Percentiles rank a stretch among this genome's conserved stretches.
phyloP scores from a whole-genome alignment of 2,329 filamentous ascomycete species.

The Cytospora paraplurivora region DNA sequence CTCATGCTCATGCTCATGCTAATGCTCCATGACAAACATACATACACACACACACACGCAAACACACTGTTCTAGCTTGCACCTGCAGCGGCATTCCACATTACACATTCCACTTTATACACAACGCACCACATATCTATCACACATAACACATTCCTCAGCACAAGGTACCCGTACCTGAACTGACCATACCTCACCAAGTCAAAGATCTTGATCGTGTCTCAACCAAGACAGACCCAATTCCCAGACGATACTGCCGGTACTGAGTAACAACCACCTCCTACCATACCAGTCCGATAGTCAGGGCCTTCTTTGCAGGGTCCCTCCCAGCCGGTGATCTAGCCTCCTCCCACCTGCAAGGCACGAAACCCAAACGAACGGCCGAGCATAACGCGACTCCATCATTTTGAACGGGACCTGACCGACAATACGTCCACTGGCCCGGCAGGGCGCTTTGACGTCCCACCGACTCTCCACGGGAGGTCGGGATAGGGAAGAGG shows the following conservation, averaged over 20 bases:
- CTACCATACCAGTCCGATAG: neutral
- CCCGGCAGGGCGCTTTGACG: constrained; percentile 26
- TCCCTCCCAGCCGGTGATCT: neutral
- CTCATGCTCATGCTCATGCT: too few relatives aligned
- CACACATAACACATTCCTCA: neutral
- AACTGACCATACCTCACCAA: neutral
- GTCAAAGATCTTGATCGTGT: neutral
- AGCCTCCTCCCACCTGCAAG: constrained; percentile 1
- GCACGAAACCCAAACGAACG: neutral
- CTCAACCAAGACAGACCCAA: neutral
- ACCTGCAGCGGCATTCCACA: constrained; percentile 22
- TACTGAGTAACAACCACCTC: neutral
- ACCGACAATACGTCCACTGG: constrained; percentile 16
- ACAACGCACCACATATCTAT: too few relatives aligned
- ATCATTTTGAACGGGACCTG: constrained; percentile 1
- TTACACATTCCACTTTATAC: constrained; percentile 7
- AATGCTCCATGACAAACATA: constrained; percentile 10
- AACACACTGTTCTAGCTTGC: constrained; percentile 12
- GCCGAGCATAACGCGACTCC: neutral
- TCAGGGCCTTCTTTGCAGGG: neutral
- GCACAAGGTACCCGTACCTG: constrained; percentile 1
- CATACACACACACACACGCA: neutral
- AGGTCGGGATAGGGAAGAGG: constrained; percentile 26
- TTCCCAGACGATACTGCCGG: neutral
- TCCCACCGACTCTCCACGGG: constrained; percentile 28